Evolutionary conservation across 176 grass and related monocot species (phyloP), one percentile per base, ranked within the genome.

Genomic region (Metroxylon sagu): DNA sequence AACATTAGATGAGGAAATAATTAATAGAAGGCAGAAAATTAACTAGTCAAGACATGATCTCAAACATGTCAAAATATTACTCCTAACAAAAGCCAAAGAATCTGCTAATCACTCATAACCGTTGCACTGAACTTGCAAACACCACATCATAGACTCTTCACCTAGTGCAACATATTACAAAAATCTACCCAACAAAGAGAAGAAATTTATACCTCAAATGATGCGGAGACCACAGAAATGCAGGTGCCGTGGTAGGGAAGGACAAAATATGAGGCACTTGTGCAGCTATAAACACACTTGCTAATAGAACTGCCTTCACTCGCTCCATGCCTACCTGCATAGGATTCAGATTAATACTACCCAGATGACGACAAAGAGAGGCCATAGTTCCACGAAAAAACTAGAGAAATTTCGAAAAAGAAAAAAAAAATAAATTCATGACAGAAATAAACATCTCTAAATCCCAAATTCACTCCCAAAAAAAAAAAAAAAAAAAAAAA

Each of bases 181-280:
- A 85, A 72, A 60, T 7, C 59, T 16, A 62, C 61, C 59, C 26
- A 53, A 62, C 14, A 19, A 21, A 60, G 26, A n/a, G n/a, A 29
- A 29, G 49, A 14, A 61, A 65, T n/a, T 19, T n/a, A 64, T 79
- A 85, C 82, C 87, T 75, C 35, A 85, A 85, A 80, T 82, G 81
- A 27, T 76, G 64, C 25, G 75, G 82, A 18, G 82, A 76, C 87
- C 87, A 91, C 56, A 92, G 76, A 78, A 92, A 92, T 29, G 88
- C 83, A 10, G 88, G 88, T 67, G 69, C 79, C 19, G 63, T 74
- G 50, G 53, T 62, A 18, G 64, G 53, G 18, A 68, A 53, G 28
- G 62, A 57, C 21, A 68, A 3, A 4, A 25, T 62, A 2, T 76
- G 62, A 6, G 16, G 12, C 62, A 27, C 16, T 58, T 57, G 72